phyloP scores from a whole-genome alignment of 2,329 filamentous ascomycete species.

The Colletotrichum echinochloae region DNA sequence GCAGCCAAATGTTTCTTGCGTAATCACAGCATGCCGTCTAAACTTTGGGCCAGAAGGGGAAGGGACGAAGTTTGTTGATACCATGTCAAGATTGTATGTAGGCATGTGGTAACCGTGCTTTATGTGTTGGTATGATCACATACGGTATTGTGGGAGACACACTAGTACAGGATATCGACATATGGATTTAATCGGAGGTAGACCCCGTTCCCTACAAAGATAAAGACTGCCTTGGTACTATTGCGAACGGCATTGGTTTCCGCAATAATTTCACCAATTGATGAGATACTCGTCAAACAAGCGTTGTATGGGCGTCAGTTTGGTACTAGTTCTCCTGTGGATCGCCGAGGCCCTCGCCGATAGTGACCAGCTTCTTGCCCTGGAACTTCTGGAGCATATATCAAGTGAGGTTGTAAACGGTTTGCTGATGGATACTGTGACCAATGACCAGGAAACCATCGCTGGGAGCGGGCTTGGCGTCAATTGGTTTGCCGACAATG shows the following conservation, averaged over 20 bases:
- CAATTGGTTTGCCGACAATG: slow-evolving; percentile 51
- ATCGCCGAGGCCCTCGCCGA: slow-evolving; percentile 64
- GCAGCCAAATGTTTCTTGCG: rapidly evolving
- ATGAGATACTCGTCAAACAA: slow-evolving; percentile 3
- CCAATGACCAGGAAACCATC: slow-evolving; percentile 46
- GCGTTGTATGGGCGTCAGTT: slow-evolving; percentile 25
- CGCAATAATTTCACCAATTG: not conserved
- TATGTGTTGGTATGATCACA: not conserved
- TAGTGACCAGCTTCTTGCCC: slow-evolving; percentile 57
- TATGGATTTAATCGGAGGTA: too few relatives aligned
- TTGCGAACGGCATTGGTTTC: not conserved
- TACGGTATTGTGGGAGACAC: not conserved
- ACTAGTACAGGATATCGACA: not conserved
- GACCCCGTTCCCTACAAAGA: too few relatives aligned
- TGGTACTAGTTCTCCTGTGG: slow-evolving; percentile 62
- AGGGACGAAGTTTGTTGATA: not conserved
- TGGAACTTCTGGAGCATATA: slow-evolving; percentile 53
- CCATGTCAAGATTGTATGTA: not conserved
- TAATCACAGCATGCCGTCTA: not conserved
- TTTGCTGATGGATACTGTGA: slow-evolving; percentile 57
- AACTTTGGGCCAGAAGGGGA: too few relatives aligned
- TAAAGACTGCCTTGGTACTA: too few relatives aligned
- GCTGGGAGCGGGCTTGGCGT: slow-evolving; percentile 45
- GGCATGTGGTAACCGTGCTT: too few relatives aligned
- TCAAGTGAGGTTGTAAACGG: slow-evolving; percentile 53